Evolutionary conservation across 495 filamentous ascomycete genomes (phyloP), one percentile per base, ranked within the genome.

Genomic region (Lichenothelia convexa): DNA sequence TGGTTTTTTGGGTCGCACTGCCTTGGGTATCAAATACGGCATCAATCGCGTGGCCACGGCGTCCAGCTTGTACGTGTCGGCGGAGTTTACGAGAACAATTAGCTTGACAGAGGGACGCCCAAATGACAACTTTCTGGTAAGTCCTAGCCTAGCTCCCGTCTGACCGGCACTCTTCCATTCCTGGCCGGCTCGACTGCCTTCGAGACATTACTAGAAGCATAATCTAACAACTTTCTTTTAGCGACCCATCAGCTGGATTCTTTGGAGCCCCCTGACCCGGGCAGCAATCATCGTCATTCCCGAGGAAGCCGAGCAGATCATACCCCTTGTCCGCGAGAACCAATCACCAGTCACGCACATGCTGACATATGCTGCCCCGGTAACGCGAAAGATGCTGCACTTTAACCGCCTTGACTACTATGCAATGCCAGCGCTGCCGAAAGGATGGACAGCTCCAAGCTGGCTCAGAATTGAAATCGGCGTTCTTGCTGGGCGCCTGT

Each of bases 401-500:
- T 71, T 75, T 47, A 67, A 70, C 33, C 41, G 34, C 12, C 48
- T 74, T 0, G 23, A 42, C 4, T 70, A 60, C 45, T 66, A 66
- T 43, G 47, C 55, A 5, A 42, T 68, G 3, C 70, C 71, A 0
- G n/a, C 30, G 7, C 50, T 72, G 0, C 58, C 64, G 0, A 3
- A 13, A 0, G 24, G 21, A 0, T 60, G 56, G 44, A 38, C 17
- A 13, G 45, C 59, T 4, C 67, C 65, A 0, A 30, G 40, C 2
- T 65, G 62, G 64, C 46, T 73, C 8, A 45, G 35, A 3, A 51
- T 70, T 30, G 65, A 75, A 33, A 50, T 75, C 0, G 68, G 67
- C 1, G 60, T 77, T 12, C 57, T 73, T 19, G 53, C 63, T 4
- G 70, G 69, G 1, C 54, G 68, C 1, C 49, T 75, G 0, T 77